Evolutionary conservation across 2,329 filamentous ascomycete species (phyloP), one percentile per base, ranked within the genome.

Genomic region (Fusarium sp.): DNA sequence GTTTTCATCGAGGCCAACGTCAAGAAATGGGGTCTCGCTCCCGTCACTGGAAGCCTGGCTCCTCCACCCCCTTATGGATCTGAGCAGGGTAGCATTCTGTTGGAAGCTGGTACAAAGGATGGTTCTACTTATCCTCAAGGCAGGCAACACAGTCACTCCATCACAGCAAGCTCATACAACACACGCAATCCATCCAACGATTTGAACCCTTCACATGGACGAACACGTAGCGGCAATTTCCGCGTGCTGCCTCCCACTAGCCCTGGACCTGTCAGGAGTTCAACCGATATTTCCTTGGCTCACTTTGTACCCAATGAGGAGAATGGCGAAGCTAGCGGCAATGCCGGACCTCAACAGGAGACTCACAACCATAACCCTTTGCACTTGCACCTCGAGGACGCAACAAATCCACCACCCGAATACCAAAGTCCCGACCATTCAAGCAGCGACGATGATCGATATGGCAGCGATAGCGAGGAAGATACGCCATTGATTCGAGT

Each of bases 1-100:
- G 96, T 99, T 51, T 99, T 98, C 78, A 98, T 99, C 74, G 96
- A 99, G 82, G 96, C 95, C 67, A 99, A 99, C 76, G 96, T 99
- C 65, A 99, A 99, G 89, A 99, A 98, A 85, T 99, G 96, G 96
- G 96, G 96, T 3, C 84, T 99, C 58, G 96, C 96, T 49, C 96
- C 96, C 8, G 97, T 97, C 87, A 98, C 94, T 3, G 96, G 96
- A 63, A 97, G 94, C 76, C 86, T 99, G 64, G 96, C 96, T 29
- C 96, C 96, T 18, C 96, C 96, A 45, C 96, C 96, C 53, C 96
- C 96, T 3, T 99, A 99, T 78, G 96, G 96, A 49, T 97, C 94
- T 68, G 96, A 98, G 82, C 94, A 97, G 81, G 96, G 96, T 75
- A 98, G 94, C 78, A 98, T 99, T 73, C 85, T 99, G 29, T 87